Evolutionary conservation across 164 flowering plant species (phyloP), one percentile per base, ranked within the genome.

Genomic region (Vitis rupestris): DNA sequence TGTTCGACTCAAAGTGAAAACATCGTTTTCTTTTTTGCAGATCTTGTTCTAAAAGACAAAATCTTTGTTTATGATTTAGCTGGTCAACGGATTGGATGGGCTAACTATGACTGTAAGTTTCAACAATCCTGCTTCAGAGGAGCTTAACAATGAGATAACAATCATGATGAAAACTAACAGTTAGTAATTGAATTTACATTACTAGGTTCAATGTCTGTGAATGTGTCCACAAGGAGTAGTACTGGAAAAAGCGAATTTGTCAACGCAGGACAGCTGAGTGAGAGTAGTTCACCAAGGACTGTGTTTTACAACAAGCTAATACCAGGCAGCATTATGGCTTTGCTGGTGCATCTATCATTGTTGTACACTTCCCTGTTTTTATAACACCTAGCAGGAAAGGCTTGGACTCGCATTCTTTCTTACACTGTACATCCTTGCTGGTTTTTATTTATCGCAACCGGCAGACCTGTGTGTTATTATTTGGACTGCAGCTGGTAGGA

Each of bases 41-140:
- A 95, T 79, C 88, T 95, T 78, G 93, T 93, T 70, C 76, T 93
- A 48, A 91, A 93, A 80, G 94, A 95, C 79, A 95, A 90, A 78
- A 90, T 91, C 72, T 65, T 95, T 77, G 92, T 93, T 50, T 95
- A 95, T 72, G 99, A 95, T 85, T 78, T 95, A 66, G 93, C 70
- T 65, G 81, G 81, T 58, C 97, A 93, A 72, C 84, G 93, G 55
- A 78, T 95, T 57, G 99, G 99, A 75, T 95, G 99, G 99, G 81
- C 84, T 9, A 82, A 79, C 70, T 93, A 93, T 53, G 88, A 93
- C 65, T 90, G 97, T 91, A 82, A 86, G 96, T 85, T 10, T 31
- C 58, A 63, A 17, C 50, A 11, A 56, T 48, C 52, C 67, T 52
- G 14, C 31, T 58, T 57, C 31, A 31, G 15, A 2, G 14, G 17